Percentiles rank a stretch among this genome's conserved stretches.
phyloP scores from a whole-genome alignment of 805 yeast genomes.

The Lipomyces sp. region DNA sequence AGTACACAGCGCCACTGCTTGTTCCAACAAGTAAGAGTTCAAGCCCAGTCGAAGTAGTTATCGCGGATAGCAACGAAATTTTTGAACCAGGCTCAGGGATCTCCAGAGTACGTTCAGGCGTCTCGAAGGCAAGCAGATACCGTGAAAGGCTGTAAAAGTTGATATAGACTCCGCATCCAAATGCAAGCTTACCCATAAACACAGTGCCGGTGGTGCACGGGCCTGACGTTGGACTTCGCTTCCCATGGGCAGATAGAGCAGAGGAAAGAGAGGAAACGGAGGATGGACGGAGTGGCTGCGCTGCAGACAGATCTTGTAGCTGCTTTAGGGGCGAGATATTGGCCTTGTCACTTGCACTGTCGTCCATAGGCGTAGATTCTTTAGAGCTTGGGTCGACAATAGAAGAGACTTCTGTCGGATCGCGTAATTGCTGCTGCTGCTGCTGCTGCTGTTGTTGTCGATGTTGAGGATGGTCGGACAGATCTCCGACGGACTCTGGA shows the following conservation, averaged over 20 bases:
- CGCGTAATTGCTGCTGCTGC: neutral
- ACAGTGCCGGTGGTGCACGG: slow-evolving; percentile 23
- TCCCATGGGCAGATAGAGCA: neutral
- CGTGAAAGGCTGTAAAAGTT: slow-evolving; percentile 21
- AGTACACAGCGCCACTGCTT: slow-evolving; percentile 15
- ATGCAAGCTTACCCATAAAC: slow-evolving; percentile 17
- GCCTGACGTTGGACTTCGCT: slow-evolving; percentile 11
- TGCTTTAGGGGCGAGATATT: too few species aligned
- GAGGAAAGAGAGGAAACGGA: neutral
- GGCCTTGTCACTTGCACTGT: too few species aligned
- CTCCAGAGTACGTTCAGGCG: slow-evolving; percentile 18
- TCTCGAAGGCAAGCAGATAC: slow-evolving; percentile 22
- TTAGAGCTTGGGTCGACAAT: too few species aligned
- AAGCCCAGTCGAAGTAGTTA: neutral
- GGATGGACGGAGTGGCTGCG: neutral
- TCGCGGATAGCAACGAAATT: slow-evolving; percentile 12
- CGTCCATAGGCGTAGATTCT: neutral
- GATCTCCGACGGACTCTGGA: neutral
- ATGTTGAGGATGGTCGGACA: neutral
- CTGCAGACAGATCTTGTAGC: neutral
- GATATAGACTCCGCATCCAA: slow-evolving; percentile 20
- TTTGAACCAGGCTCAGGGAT: slow-evolving; percentile 17
- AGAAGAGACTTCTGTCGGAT: neutral
- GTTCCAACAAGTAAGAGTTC: slow-evolving; percentile 23
- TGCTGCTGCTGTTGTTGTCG: neutral